Evolutionary conservation across 306 rosid species (phyloP).

Genomic region (Argentina anserina): DNA sequence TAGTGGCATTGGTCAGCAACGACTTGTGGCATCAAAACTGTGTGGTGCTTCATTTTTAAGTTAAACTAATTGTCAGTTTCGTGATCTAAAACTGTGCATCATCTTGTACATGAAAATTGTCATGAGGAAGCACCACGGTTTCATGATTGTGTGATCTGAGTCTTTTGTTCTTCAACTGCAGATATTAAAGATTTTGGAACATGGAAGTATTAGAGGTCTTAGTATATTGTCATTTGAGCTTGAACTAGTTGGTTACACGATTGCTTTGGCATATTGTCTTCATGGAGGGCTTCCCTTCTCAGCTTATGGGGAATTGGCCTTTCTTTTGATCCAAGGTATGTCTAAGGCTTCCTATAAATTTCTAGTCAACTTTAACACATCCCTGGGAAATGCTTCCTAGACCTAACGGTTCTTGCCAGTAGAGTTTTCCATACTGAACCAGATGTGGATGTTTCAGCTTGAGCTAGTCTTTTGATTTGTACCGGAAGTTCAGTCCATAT

Average conservation of each 20-base stretch:
- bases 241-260: constrained; percentile 83
- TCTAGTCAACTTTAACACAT: neutral
- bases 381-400: neutral
- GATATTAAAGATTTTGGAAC: constrained; percentile 70
- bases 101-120: no score
- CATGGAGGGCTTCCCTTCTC: constrained; percentile 91
- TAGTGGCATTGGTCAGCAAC: neutral
- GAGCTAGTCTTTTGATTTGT: no score
- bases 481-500: neutral
- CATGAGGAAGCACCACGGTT: neutral
- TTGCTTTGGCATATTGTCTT: constrained; percentile 85
- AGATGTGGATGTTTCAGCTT: neutral
- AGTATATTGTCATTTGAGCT: constrained; percentile 81
- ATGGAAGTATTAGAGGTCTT: constrained; percentile 80
- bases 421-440: neutral
- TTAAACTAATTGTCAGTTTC: neutral
- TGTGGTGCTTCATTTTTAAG: neutral
- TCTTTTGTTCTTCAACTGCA: constrained; percentile 23
- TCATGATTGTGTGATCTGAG: neutral
- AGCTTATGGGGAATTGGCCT: constrained; percentile 83
- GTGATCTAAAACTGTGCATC: neutral
- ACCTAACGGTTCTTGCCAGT: neutral
- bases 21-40: neutral
- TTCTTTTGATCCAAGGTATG: constrained; percentile 84
- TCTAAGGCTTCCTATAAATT: constrained; percentile 4